Base-by-base conservation (phyloP, 768 basidiomycete genomes). In the Zangia roseola region DNA sequence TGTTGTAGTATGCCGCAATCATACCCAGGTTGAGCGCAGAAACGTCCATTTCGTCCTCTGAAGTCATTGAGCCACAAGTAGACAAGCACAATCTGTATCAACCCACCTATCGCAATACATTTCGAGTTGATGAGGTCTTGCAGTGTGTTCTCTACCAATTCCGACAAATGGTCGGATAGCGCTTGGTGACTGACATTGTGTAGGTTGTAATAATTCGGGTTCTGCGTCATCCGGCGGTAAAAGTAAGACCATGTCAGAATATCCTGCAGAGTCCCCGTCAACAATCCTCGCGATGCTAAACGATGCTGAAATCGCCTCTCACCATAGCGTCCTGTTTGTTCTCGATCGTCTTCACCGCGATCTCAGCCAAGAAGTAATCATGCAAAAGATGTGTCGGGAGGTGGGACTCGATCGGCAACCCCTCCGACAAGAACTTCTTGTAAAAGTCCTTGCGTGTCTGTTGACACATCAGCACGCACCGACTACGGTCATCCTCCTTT, bases 161-260 rank as follows among this genome's bases (percentile, higher is more conserved):
- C 94, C 1, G 94, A 97, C 5, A 98, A 75, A 64, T 97, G 94
- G 54, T 98, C 95, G 0, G 94, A 95, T 12, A 98, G 76, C 64
- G 97, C 92, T 40, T 94, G 90, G 62, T 97, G 94, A 57, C 86
- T 93, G 65, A 97, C 94, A 50, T 93, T 94, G 74, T 94, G 89
- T 14, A 94, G 73, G 54, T 93, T 92, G 73, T 94, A 94, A 67
- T 91, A 94, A 60, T 94, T 93, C 0, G 95, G 94, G 53, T 98
- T 99, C 64, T 97, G 93, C 0, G 93, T 94, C 86, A 98, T 90
- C 13, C 97, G 83, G 38, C 95, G 83, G 69, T 98, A 98, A 76
- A 97, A 92, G 75, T 89, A 97, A 10, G 94, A 94, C 97, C 97
- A 99, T 0, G 97, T 99, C 60, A 97, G 74, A 64, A 97, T 97